Base-by-base conservation (phyloP, 2,329 filamentous ascomycete species). In the Ceratocystis diversiconidia region DNA sequence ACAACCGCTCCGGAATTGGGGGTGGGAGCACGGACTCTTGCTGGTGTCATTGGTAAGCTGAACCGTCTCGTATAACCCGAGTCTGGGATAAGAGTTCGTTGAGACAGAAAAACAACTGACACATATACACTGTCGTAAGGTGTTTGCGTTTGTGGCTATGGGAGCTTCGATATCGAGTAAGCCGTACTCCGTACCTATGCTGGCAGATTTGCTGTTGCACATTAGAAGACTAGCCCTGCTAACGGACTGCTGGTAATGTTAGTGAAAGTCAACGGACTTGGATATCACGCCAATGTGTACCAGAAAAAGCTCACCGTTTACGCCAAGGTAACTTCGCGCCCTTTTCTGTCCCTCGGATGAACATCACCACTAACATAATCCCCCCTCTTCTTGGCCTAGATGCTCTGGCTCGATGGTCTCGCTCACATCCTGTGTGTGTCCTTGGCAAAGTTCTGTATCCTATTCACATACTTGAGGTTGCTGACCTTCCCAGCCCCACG, bases 1-100 rank as follows among this genome's bases (percentile, higher is more conserved):
- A 15, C 67, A 70, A 10, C 67, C 76, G 62, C 71, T 75, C 32
- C 73, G 72, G 67, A 70, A 73, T 57, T 71, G 74, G 65, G 72
- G 72, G 61, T 61, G 69, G 22, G 74, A 76, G 62, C 74, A 76
- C 67, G 74, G 73, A 70, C 69, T 71, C 25, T 72, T 75, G 59
- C 48, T 76, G 17, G 66, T 72, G 15, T 71, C 74, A 1, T 67
- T 75, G 30, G 69, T 74, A 50, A 64, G 62, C 65, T 50, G 48
- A 15, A 22, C 36, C 36, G 36, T 41, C 36, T 41, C 25, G 32
- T 61, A n/a, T 61, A 17, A 17, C n/a, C 48, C 48, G n/a, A 52
- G 48, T 17, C 10, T 30, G 5, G 17, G 43, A 30, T 17, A 19
- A 1, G 7, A 19, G 32, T 43, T 10, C 30, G 12, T 63, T 19